Percentiles rank a stretch among this genome's conserved stretches.
phyloP scores from a whole-genome alignment of 2,329 filamentous ascomycete species.

The Botrytis cinerea region DNA sequence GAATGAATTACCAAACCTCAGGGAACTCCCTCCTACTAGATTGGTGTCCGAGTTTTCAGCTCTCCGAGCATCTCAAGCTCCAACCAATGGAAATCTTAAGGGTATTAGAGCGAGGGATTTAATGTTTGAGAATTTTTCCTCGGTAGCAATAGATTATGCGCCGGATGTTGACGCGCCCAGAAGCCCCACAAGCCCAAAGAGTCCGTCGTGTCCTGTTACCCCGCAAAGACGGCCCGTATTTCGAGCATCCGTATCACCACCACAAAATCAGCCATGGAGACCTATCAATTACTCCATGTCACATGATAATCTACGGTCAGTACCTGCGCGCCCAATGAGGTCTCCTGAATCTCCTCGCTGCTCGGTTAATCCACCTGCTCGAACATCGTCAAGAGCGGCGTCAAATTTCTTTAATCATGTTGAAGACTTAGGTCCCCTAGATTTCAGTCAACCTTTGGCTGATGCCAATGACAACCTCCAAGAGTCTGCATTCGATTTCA shows the following conservation, averaged over 20 bases:
- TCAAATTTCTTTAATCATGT: conserved; percentile 56
- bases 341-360: conserved; percentile 46
- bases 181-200: conserved; percentile 21
- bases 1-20: conserved; percentile 49
- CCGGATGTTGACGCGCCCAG: conserved; percentile 26
- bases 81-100: conserved; percentile 43
- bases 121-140: conserved; percentile 53
- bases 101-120: conserved; percentile 47
- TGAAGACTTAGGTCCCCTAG: conserved; percentile 52
- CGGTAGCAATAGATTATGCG: conserved; percentile 44
- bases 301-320: conserved; percentile 43
- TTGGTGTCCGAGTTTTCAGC: conserved; percentile 50
- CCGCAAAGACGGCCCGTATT: conserved; percentile 26
- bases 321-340: conserved; percentile 54
- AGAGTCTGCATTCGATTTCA: conserved; percentile 46
- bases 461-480: conserved; percentile 45
- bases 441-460: conserved; percentile 48
- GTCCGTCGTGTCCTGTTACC: conserved; percentile 28
- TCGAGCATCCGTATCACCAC: conserved; percentile 19
- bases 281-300: conserved; percentile 31
- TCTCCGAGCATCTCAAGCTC: conserved; percentile 44
- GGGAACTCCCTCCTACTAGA: conserved; percentile 46
- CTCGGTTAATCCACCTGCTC: conserved; percentile 52
- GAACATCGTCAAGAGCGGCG: conserved; percentile 55
- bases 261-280: conserved; percentile 48